phyloP scores from a whole-genome alignment of 768 basidiomycete genomes.

The Tulasnella sp. region DNA sequence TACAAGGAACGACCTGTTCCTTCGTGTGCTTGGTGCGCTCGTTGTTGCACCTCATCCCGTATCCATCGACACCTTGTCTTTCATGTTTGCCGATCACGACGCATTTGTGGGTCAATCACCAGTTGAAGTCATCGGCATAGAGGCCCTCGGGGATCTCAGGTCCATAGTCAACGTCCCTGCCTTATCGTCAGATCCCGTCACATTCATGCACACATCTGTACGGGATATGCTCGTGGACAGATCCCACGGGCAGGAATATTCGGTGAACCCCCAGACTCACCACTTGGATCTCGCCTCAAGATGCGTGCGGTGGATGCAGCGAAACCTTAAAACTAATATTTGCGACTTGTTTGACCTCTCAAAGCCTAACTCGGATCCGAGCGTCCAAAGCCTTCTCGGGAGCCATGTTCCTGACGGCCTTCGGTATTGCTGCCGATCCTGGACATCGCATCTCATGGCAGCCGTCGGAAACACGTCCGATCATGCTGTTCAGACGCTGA shows the following conservation, averaged over 20 bases:
- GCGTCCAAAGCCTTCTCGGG: background rate
- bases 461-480: background rate
- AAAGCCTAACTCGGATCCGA: background rate
- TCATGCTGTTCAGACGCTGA: background rate
- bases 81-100: background rate
- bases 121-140: background rate
- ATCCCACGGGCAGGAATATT: background rate
- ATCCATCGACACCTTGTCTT: background rate
- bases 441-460: background rate
- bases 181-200: background rate
- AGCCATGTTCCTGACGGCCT: background rate
- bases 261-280: background rate
- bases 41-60: background rate
- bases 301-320: background rate
- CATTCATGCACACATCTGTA: background rate
- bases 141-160: background rate
- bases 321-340: background rate
- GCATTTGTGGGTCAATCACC: background rate
- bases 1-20: background rate
- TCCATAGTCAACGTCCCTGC: background rate
- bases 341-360: background rate
- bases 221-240: background rate
- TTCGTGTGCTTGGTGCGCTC: background rate
- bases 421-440: background rate
- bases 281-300: background rate